phyloP scores from a whole-genome alignment of 1,139 yeast species.

The Blastobotrys apis region DNA sequence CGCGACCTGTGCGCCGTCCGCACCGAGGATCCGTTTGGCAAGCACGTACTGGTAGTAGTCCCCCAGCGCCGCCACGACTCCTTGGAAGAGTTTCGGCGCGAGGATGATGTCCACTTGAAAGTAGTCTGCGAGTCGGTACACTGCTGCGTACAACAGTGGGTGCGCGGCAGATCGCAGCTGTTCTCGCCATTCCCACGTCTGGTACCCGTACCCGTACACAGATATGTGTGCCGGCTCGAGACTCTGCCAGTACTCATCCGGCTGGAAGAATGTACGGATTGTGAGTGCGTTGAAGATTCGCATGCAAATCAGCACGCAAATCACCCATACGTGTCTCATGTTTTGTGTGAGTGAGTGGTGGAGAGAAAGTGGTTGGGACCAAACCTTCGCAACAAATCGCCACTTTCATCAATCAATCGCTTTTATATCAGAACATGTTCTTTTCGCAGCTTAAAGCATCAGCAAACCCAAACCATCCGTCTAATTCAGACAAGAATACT shows the following conservation, averaged over 20 bases:
- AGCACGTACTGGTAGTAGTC: constrained; percentile 59
- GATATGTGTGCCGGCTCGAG: constrained; percentile 83
- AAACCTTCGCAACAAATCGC: no score
- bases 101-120: constrained; percentile 29
- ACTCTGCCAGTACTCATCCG: constrained; percentile 93
- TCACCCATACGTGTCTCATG: not conserved
- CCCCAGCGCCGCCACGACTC: constrained; percentile 63
- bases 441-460: constrained; percentile 18
- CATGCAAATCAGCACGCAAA: constrained; percentile 30
- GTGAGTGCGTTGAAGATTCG: constrained; percentile 62
- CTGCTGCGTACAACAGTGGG: constrained; percentile 61
- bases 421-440: constrained; percentile 17
- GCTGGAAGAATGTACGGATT: constrained; percentile 78
- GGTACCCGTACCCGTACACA: constrained; percentile 74
- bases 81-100: constrained; percentile 67
- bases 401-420: no score
- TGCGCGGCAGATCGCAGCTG: constrained; percentile 74
- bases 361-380: no score
- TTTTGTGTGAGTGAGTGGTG: not conserved
- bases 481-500: constrained; percentile 15
- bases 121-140: constrained; percentile 34
- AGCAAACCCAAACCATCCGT: constrained; percentile 20
- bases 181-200: constrained; percentile 93
- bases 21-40: constrained; percentile 35
- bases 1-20: constrained; percentile 44